Base-by-base conservation (phyloP, 2,329 filamentous ascomycete genomes). In the Pseudodiploospora longispora region DNA sequence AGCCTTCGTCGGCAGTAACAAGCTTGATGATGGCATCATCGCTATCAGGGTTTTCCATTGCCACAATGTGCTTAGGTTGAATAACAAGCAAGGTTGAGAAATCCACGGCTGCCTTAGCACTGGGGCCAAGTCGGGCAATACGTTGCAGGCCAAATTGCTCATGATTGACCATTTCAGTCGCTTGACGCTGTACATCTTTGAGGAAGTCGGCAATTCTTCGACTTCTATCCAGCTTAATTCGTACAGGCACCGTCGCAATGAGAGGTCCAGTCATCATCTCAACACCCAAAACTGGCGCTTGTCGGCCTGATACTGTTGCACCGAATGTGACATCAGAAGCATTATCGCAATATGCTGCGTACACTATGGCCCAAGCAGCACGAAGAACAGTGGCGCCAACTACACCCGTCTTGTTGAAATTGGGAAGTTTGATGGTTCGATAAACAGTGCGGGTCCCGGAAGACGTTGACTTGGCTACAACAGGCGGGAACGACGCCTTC, bases 61-160 rank as follows among this genome's bases (percentile, higher is more conserved):
- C 5, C 6, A 9, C n/a, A 6, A 30, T 30, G 12, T 29, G 30
- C 27, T 27, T 31, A 7, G 50, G 48, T 6, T 56, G 56, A 19
- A 60, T 47, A 6, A 57, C 53, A 8, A 61, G 42, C n/a, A 59
- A 37, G 6, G 47, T 58, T 29, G 50, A 50, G 30, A 60, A 59
- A 8, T 53, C 46, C 40, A 51, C 52, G 2, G 50, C 51, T 3
- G 39, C 38, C 27, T 43, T 41, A 10, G 46, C 47, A 8, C 47
- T 47, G 5, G 42, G 32, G 28, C 45, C 42, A 5, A 50, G 6
- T 19, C 43, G 37, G 4, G 44, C 39, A 27, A 54, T 53, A 28
- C 48, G 48, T n/a, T 34, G 32, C 8, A 34, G 32, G 3, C 32
- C 32, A 9, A 34, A 9, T 34, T 34, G 32, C 3, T 34, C 32